Base-by-base conservation (phyloP, 2,329 filamentous ascomycete genomes). In the Leptodontidium sp. region DNA sequence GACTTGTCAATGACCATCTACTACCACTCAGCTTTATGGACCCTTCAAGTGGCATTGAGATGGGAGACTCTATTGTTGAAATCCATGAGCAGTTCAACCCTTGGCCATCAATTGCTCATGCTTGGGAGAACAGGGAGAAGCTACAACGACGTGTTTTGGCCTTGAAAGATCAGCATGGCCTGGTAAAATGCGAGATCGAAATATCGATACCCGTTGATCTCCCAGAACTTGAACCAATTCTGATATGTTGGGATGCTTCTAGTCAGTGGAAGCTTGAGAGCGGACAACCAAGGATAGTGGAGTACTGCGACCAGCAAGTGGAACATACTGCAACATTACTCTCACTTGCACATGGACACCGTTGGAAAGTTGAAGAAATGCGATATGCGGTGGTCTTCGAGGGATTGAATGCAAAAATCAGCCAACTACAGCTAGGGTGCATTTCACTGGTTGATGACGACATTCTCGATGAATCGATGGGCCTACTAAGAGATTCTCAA, bases 1-100 rank as follows among this genome's bases (percentile, higher is more conserved):
- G 64, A 14, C 45, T 66, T 32, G 64, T 66, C 53, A 61, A 61
- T 29, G 64, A 66, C 35, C 64, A 66, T 32, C 64, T 66, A 32
- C 45, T 61, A 52, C 64, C 64, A 35, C 64, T 61, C 53, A 66
- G 45, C 26, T 66, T 61, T 52, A 24, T 21, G n/a, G 55, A 66
- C 49, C 38, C 53, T 32, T 58, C 63, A 32, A 65, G 32, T 15
- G 17, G 47, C 32, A 61, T 52, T 4, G 53, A 61, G 4, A 64
- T 2, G 24, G 43, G 49, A 57, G 62, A 64, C 35, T 47, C 62
- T n/a, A 57, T 57, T 17, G 50, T 64, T 24, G 49, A 64, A 45
- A 47, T 64, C 35, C 49, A 47, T 40, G 49, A 57, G 55, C 62
- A 55, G 32, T 64, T 64, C 61, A 64, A 64, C 49, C 61, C 61